Evolutionary conservation across 306 rosid genomes (phyloP).

Genomic region (Vicia sativa): DNA sequence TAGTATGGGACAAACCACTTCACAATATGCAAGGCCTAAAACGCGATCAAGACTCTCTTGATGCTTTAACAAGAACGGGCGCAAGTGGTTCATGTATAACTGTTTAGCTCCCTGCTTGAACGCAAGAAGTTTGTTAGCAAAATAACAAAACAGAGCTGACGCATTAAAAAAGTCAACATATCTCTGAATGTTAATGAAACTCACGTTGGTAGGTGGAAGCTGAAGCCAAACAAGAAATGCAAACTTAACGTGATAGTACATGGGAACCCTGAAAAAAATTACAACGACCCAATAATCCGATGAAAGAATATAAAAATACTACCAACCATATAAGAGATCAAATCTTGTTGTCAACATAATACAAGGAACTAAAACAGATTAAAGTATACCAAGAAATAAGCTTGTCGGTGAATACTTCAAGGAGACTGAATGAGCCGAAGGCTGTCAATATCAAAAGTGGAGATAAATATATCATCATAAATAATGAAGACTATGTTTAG

Average conservation of each 20-base stretch:
- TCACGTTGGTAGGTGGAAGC: constrained; percentile 79
- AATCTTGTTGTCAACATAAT: not conserved
- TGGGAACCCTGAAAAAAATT: constrained; percentile 71
- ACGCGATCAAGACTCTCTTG: constrained; percentile 66
- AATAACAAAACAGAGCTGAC: constrained; percentile 4
- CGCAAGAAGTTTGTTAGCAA: constrained; percentile 33
- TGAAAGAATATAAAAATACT: no score
- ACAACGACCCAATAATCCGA: no score
- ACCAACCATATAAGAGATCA: not conserved
- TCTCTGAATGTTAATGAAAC: constrained; percentile 40
- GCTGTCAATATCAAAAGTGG: constrained; percentile 55
- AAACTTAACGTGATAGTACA: constrained; percentile 88
- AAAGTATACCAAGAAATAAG: constrained; percentile 78
- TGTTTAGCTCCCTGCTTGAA: constrained; percentile 75
- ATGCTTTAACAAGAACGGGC: constrained; percentile 77
- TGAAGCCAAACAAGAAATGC: constrained; percentile 99
- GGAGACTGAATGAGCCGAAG: constrained; percentile 87
- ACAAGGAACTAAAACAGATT: not conserved
- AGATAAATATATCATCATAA: constrained; percentile 16
- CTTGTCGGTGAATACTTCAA: constrained; percentile 81
- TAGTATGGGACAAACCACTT: constrained; percentile 58
- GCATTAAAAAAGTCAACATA: constrained; percentile 23
- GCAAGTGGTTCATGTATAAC: constrained; percentile 65
- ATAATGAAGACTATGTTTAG: constrained; percentile 15
- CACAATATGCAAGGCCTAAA: constrained; percentile 61